Evolutionary conservation across 2,329 filamentous ascomycete genomes (phyloP), one percentile per base, ranked within the genome.

Genomic region (Epichloe amarillans): DNA sequence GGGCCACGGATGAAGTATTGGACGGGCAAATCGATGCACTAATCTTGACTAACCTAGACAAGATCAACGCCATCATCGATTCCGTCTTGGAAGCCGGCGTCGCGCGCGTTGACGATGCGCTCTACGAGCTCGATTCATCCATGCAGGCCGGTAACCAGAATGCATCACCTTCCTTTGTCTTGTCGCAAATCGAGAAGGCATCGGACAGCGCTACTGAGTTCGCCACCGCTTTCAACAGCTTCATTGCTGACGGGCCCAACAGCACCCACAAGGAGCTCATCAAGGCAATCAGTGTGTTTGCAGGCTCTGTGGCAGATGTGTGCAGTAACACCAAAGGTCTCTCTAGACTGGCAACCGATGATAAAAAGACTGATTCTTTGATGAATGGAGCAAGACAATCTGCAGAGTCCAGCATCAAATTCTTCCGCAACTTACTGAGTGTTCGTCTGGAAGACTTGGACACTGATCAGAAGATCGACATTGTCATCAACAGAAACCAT

Each of bases 131-230:
- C 42, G 93, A 98, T 68, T 97, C 93, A 19, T 86, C 86, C 19
- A 97, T 97, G 89, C 91, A 97, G 66, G 93, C 91, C 40, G 93
- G 93, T 67, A 98, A 98, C 71, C 93, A 97, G 70, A 98, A 94
- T 62, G 93, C 93, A 1, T 95, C 90, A 40, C 89, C 93, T 14
- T 81, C 91, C 1, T 97, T 94, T 64, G 90, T 98, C 12, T 75
- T 98, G 47, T 97, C 91, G 2, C 91, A 97, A 66, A 90, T 97
- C 52, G 93, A 98, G 65, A 98, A 97, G 72, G 90, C 93, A 0
- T 93, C 90, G 7, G 82, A 89, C 10, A 95, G 83, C 57, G 88
- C 93, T 12, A 97, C 94, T 68, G 93, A 98, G 65, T 98, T 98
- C 68, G 93, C 91, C 1, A 97, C 91, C 0, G 84, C 93, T 0